Conservation (phyloP, 352 stramenopile genomes). For the Pythium angustatum region DNA sequence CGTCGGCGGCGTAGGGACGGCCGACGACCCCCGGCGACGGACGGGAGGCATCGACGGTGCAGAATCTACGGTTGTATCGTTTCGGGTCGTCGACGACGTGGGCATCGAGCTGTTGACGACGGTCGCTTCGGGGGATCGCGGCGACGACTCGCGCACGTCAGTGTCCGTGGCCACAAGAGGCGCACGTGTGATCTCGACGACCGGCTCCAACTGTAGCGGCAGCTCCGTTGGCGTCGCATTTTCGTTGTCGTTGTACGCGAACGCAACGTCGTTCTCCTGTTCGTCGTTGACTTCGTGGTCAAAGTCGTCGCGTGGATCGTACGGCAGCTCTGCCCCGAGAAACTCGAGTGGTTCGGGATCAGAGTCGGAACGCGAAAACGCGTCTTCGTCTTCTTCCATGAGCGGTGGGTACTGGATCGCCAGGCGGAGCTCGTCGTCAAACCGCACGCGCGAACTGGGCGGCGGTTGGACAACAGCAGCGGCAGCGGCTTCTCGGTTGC, state of each 20-base stretch:
- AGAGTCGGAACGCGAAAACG: neutral
- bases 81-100: no score
- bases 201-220: slow-evolving; percentile 1
- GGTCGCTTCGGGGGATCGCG: no score
- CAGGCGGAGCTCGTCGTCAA: slow-evolving; percentile 17
- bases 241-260: neutral
- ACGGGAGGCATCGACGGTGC: neutral
- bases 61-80: slow-evolving; percentile 2
- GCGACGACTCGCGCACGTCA: neutral
- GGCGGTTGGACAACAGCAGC: slow-evolving; percentile 32
- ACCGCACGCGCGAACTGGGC: slow-evolving; percentile 45
- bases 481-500: slow-evolving; percentile 17
- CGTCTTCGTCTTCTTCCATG: slow-evolving; percentile 12
- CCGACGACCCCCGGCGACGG: slow-evolving; percentile 16
- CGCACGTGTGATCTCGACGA: slow-evolving; percentile 7
- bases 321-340: slow-evolving; percentile 9
- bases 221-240: neutral
- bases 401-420: slow-evolving; percentile 11
- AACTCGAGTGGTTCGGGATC: slow-evolving; percentile 16
- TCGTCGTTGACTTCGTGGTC: slow-evolving; percentile 4
- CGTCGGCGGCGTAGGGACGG: slow-evolving; percentile 11
- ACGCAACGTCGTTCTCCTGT: neutral
- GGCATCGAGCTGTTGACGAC: no score
- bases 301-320: slow-evolving; percentile 14
- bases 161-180: neutral